These are phyloP conservation scores for Aspergillus pseudoterreus DNA, from an alignment of 2,329 filamentous ascomycete species.

Conservation along the genomic window DNA sequence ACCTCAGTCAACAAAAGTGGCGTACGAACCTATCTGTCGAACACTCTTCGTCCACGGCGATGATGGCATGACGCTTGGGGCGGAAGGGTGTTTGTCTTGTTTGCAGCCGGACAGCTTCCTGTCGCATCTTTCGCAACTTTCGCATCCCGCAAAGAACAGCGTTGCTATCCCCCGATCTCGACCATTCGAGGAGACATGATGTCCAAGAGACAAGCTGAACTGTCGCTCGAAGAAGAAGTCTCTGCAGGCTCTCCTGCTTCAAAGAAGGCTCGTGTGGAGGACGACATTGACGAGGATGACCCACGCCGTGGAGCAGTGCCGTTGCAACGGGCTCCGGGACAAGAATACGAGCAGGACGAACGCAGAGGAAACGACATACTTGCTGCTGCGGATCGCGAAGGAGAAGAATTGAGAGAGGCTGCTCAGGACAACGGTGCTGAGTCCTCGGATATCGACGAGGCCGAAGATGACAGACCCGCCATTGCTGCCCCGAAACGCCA, in stretches of 20 bases:
- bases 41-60: not conserved
- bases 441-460: conserved; percentile 34
- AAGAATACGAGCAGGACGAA: conserved; percentile 34
- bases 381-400: conserved; percentile 70
- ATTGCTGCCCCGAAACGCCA: conserved; percentile 56
- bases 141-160: conserved; percentile 16
- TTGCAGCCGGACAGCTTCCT: conserved; percentile 17
- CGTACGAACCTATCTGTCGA: not conserved
- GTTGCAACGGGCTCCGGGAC: conserved; percentile 23
- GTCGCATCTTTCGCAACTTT: conserved; percentile 17
- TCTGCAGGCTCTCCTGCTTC: conserved; percentile 38
- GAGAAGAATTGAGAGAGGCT: conserved; percentile 40
- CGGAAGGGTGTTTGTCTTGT: conserved; percentile 23
- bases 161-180: conserved; percentile 4
- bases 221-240: conserved; percentile 35
- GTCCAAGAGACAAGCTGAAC: conserved; percentile 47
- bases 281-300: conserved; percentile 25
- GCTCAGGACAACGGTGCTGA: conserved; percentile 21
- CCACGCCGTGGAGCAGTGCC: conserved; percentile 22
- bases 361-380: conserved; percentile 33
- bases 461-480: conserved; percentile 36
- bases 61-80: conserved; percentile 9
- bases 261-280: conserved; percentile 44
- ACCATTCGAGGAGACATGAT: conserved; percentile 28
- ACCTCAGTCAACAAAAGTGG: not conserved